Base-by-base conservation (phyloP, 768 basidiomycete genomes). In the Auricularia cornea region DNA sequence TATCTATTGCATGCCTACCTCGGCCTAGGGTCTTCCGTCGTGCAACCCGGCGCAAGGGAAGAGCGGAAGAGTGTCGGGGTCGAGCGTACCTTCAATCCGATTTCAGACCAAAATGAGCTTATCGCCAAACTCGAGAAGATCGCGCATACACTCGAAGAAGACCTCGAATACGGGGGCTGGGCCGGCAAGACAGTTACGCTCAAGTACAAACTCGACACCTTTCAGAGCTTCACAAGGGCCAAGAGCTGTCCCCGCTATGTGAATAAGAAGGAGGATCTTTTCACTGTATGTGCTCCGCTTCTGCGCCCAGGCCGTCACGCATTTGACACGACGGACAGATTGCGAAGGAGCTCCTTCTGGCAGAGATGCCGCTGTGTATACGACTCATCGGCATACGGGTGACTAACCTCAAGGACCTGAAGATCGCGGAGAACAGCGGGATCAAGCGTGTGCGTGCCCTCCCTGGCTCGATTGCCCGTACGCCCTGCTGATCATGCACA, bases 161-260 rank as follows among this genome's bases (percentile, higher is more conserved):
- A 97, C 70, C 87, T 98, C 84, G 76, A 79, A 30, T 73, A 81
- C n/a, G 80, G 80, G 54, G 88, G 90, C 32, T 99, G 93, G 87
- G 82, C 85, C 6, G 96, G 93, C 8, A 84, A 88, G 67, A 97
- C 93, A 0, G 80, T 98, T 33, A 96, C 92, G 0, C 80, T 98
- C 59, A 97, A 96, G 72, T 94, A 88, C 73, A 99, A 99, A 76
- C 81, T 92, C 35, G 88, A 95, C 70, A 94, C 87, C 1, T 98
- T 87, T 73, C 85, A 96, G 79, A 87, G 92, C 1, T 88, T 89
- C 69, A 92, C 92, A 18, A 85, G 94, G 33, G 90, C 94, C 3
- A 88, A 87, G 72, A 91, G 92, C 1, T 83, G 88, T 44, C 79
- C 85, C 66, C 84, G 84, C 59, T 94, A 85, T 81, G 83, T 94